Evolutionary conservation across 306 rosid genomes (phyloP).

Genomic region (Carpinus viminea): DNA sequence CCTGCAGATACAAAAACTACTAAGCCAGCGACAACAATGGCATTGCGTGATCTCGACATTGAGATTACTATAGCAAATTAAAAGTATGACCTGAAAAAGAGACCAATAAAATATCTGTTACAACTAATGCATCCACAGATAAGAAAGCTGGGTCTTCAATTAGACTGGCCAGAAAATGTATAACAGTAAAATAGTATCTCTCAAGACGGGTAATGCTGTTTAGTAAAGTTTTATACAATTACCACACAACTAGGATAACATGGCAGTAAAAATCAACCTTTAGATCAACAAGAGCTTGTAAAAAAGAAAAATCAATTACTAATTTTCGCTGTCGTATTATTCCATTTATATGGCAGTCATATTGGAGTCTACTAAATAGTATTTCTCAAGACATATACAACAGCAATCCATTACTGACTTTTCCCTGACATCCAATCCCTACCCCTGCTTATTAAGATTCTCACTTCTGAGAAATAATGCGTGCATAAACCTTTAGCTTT

Average conservation of each 20-base stretch:
- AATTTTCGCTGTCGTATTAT: too few species aligned
- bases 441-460: neutral
- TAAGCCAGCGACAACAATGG: slow-evolving; percentile 66
- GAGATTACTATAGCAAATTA: neutral
- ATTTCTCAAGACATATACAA: too few species aligned
- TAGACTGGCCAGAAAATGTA: neutral
- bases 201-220: too few species aligned
- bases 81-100: slow-evolving; percentile 11
- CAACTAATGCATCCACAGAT: neutral
- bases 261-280: too few species aligned
- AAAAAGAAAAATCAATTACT: too few species aligned
- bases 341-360: too few species aligned
- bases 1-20: slow-evolving; percentile 70
- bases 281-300: too few species aligned
- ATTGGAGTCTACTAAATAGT: too few species aligned
- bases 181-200: neutral
- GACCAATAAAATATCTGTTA: neutral
- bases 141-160: neutral
- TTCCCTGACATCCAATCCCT: neutral
- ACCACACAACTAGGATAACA: too few species aligned
- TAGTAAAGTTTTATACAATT: neutral
- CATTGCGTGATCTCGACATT: slow-evolving; percentile 66
- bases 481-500: neutral
- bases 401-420: neutral
- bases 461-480: neutral